These are phyloP conservation scores for Kuraishia hungarica DNA, from an alignment of 805 yeast species.

Conservation along the genomic window DNA sequence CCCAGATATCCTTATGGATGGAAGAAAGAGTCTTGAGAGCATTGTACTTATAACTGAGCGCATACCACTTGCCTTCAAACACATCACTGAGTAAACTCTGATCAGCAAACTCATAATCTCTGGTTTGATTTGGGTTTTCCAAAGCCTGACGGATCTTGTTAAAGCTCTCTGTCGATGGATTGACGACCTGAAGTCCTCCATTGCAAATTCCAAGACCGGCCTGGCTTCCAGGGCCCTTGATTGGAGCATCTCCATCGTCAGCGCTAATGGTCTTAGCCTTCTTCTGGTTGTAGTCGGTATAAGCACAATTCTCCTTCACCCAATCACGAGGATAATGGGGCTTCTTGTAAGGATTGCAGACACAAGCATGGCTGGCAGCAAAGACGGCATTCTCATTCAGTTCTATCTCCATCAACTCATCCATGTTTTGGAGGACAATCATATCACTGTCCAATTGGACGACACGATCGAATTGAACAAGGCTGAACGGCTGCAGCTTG, in stretches of 20 bases:
- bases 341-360: slow-evolving; percentile 47
- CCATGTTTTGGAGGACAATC: slow-evolving; percentile 50
- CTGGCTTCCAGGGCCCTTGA: slow-evolving; percentile 31
- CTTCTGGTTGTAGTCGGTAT: slow-evolving; percentile 27
- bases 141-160: slow-evolving; percentile 32
- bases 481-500: slow-evolving; percentile 45
- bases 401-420: slow-evolving; percentile 43
- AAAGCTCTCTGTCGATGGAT: slow-evolving; percentile 30
- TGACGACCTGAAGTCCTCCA: slow-evolving; percentile 49
- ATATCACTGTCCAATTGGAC: slow-evolving; percentile 53
- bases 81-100: slow-evolving; percentile 49
- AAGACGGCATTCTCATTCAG: slow-evolving; percentile 28
- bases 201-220: slow-evolving; percentile 42
- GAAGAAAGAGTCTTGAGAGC: slow-evolving; percentile 42
- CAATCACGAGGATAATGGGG: slow-evolving; percentile 47
- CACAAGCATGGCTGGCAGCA: slow-evolving; percentile 57
- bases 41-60: slow-evolving; percentile 44
- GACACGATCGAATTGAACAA: slow-evolving; percentile 42
- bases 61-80: slow-evolving; percentile 40
- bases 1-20: slow-evolving; percentile 40
- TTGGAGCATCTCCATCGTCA: slow-evolving; percentile 6
- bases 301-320: slow-evolving; percentile 42
- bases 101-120: slow-evolving; percentile 46
- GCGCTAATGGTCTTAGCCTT: slow-evolving; percentile 5
- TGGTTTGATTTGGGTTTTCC: slow-evolving; percentile 25